Evolutionary conservation across 139 green algal genomes (phyloP).

Genomic region (Eudorina sp.): DNA sequence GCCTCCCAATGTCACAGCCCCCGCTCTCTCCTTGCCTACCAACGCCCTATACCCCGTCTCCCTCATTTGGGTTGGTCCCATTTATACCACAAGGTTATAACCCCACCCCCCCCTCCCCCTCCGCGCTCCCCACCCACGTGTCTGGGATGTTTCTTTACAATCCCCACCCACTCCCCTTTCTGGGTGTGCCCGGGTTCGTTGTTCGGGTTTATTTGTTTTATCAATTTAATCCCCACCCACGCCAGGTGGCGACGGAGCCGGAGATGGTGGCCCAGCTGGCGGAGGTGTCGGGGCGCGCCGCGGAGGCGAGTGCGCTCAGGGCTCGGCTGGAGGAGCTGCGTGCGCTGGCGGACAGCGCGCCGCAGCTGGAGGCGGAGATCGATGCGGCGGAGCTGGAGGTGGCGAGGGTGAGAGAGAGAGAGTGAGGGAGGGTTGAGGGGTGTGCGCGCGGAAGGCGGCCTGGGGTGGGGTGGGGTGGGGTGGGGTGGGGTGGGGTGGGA

Average conservation of each 20-base stretch:
- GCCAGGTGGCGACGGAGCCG: neutral
- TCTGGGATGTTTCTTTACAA: too few relatives aligned
- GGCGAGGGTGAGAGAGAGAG: conserved; percentile 14
- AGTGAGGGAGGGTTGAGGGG: neutral
- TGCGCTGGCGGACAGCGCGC: neutral
- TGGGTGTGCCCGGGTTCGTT: too few relatives aligned
- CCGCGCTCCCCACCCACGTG: too few relatives aligned
- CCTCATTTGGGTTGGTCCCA: too few relatives aligned
- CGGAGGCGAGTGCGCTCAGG: neutral
- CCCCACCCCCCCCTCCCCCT: too few relatives aligned
- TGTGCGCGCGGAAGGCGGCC: neutral
- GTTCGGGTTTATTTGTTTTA: too few relatives aligned
- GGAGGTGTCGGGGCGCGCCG: conserved; percentile 1
- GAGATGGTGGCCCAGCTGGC: conserved; percentile 15
- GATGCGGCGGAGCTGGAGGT: conserved; percentile 41
- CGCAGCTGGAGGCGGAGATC: conserved; percentile 38
- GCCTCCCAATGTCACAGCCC: too few relatives aligned
- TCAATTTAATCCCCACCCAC: neutral
- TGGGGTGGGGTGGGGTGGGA: neutral
- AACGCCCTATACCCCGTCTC: too few relatives aligned
- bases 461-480: too few relatives aligned
- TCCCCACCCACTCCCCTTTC: too few relatives aligned
- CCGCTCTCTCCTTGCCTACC: too few relatives aligned
- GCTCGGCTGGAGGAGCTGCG: neutral
- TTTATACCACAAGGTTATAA: too few relatives aligned